Percentiles rank a stretch among this genome's conserved stretches.
These are phyloP conservation scores for Candida nemodendra DNA, from an alignment of 805 yeast genomes.

Conservation along the genomic window DNA sequence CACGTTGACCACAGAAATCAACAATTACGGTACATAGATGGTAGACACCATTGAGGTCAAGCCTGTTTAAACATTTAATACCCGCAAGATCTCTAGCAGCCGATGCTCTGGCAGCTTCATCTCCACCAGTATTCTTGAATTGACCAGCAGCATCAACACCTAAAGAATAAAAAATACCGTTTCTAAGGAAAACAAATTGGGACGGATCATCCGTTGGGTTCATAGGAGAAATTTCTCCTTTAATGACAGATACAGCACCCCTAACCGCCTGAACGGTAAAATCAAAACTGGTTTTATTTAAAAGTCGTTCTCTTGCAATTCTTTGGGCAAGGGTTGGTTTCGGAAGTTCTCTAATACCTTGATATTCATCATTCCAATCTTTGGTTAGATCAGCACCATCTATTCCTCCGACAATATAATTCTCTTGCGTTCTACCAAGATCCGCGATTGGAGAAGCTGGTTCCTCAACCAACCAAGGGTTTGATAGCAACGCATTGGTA, in stretches of 20 bases:
- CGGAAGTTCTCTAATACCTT: slow-evolving; percentile 74
- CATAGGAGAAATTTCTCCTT: slow-evolving; percentile 73
- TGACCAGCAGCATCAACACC: slow-evolving; percentile 70
- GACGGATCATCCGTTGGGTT: slow-evolving; percentile 70
- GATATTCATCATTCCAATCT: slow-evolving; percentile 93
- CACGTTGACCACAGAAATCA: slow-evolving; percentile 85
- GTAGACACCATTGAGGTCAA: slow-evolving; percentile 62
- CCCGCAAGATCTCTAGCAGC: slow-evolving; percentile 76
- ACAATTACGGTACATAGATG: slow-evolving; percentile 81
- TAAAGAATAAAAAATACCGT: slow-evolving; percentile 83
- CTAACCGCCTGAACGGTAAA: slow-evolving; percentile 73
- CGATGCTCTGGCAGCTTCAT: slow-evolving; percentile 81
- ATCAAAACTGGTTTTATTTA: slow-evolving; percentile 69
- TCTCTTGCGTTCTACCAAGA: slow-evolving; percentile 57
- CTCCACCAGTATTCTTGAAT: slow-evolving; percentile 69
- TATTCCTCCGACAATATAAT: slow-evolving; percentile 50
- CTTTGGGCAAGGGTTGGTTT: slow-evolving; percentile 54
- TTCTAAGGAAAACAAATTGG: slow-evolving; percentile 68
- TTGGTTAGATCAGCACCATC: slow-evolving; percentile 58
- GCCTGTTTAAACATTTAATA: slow-evolving; percentile 62
- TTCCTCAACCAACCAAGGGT: slow-evolving; percentile 73
- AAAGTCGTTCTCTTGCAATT: slow-evolving; percentile 69
- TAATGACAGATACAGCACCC: slow-evolving; percentile 75
- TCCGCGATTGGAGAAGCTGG: slow-evolving; percentile 43
- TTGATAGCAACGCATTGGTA: slow-evolving; percentile 54